A percentile compares a stretch with the other conserved stretches of the same genome.
Evolutionary conservation across 257 asterid species (phyloP).

Genomic region (Solanum sitiens): DNA sequence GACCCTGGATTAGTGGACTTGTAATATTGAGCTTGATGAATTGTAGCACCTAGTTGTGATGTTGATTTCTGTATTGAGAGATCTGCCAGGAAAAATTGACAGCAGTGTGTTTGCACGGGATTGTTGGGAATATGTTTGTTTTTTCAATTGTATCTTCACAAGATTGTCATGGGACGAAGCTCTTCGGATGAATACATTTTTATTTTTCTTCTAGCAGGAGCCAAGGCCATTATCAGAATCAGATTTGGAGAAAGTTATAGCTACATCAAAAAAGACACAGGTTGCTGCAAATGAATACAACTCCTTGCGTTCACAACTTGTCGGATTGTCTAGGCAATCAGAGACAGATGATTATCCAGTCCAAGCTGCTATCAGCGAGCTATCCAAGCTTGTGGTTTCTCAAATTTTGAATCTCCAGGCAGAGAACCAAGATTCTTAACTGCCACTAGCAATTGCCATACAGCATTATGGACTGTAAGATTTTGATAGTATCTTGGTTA

Average conservation of each 20-base stretch:
- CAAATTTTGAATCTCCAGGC: conserved; percentile 46
- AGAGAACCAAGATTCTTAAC: conserved; percentile 37
- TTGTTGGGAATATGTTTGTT: background rate
- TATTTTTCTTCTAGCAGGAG: conserved; percentile 11
- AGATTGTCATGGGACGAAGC: background rate
- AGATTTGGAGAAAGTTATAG: conserved; percentile 61
- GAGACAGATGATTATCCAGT: conserved; percentile 49
- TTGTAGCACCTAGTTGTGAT: background rate
- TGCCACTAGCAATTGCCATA: background rate
- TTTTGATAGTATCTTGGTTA: background rate
- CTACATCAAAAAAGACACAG: conserved; percentile 48
- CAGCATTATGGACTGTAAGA: background rate
- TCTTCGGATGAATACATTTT: background rate
- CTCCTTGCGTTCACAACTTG: conserved; percentile 29
- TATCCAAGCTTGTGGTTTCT: conserved; percentile 50
- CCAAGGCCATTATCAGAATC: conserved; percentile 54
- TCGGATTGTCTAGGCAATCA: conserved; percentile 20
- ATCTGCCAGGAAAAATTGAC: background rate
- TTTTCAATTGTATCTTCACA: background rate
- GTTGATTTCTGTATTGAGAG: background rate
- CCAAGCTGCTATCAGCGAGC: conserved; percentile 43
- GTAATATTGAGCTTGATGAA: background rate
- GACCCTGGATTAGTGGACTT: background rate
- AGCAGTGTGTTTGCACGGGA: background rate
- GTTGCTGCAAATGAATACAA: conserved; percentile 65